phyloP scores from a whole-genome alignment of 2,329 filamentous ascomycete species.

The Aspergillus sp. region DNA sequence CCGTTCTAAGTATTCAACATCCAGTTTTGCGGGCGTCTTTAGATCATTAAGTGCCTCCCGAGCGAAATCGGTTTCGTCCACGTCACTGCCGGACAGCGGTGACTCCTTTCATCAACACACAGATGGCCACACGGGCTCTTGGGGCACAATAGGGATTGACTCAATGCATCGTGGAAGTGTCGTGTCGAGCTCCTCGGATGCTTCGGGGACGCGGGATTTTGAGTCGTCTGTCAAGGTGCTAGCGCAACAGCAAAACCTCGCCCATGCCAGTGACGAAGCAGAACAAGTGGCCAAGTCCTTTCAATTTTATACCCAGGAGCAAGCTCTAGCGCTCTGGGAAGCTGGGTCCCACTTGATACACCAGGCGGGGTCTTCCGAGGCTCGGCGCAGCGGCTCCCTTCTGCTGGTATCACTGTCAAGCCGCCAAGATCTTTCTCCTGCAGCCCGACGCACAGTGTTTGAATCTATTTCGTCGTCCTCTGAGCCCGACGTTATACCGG shows the following conservation, averaged over 20 bases:
- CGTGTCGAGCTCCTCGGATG: conserved; percentile 40
- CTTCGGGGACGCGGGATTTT: conserved; percentile 38
- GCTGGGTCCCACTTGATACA: conserved; percentile 39
- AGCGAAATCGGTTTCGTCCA: conserved; percentile 39
- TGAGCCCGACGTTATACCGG: conserved; percentile 38
- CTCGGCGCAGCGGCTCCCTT: conserved; percentile 34
- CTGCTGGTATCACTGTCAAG: conserved; percentile 38
- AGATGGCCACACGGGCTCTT: conserved; percentile 35
- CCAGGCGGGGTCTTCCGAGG: conserved; percentile 35
- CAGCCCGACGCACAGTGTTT: conserved; percentile 35
- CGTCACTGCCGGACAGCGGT: conserved; percentile 32
- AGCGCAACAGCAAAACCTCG: conserved; percentile 34
- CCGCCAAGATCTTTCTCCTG: conserved; percentile 40
- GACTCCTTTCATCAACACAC: conserved; percentile 31
- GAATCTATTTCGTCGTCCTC: conserved; percentile 36
- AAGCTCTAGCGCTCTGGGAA: conserved; percentile 42
- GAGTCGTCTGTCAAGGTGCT: conserved; percentile 38
- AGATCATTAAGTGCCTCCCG: conserved; percentile 42
- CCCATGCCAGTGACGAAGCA: conserved; percentile 40
- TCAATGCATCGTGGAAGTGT: conserved; percentile 44
- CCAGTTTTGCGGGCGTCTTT: conserved; percentile 44
- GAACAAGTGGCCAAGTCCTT: conserved; percentile 34
- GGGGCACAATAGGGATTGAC: conserved; percentile 37
- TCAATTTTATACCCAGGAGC: conserved; percentile 39
- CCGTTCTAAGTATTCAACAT: conserved; percentile 37